Evolutionary conservation across 129 eudicot genomes (phyloP).

Genomic region (Flaveria trinervia): DNA sequence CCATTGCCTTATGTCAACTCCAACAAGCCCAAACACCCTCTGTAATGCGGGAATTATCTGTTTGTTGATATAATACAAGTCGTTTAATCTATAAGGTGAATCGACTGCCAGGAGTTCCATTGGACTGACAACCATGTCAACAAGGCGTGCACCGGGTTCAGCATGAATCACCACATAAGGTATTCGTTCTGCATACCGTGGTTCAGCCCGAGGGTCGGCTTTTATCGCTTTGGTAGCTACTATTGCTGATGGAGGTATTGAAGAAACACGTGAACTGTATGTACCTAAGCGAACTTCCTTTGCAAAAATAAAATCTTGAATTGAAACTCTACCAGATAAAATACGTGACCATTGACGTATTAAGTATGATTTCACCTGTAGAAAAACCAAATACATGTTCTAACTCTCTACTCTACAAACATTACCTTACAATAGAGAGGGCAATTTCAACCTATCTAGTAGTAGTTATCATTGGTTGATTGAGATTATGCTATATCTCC

Average conservation of each 20-base stretch:
- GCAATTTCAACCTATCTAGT: conserved; percentile 8
- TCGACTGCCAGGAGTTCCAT: conserved; percentile 68
- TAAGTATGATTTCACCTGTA: conserved; percentile 68
- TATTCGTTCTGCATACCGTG: conserved; percentile 89
- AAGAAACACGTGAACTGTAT: conserved; percentile 61
- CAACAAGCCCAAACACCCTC: conserved; percentile 87
- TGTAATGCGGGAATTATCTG: conserved; percentile 95
- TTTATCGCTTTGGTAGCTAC: conserved; percentile 90
- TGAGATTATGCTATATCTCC: neutral
- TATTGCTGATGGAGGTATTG: conserved; percentile 96
- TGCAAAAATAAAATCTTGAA: conserved; percentile 91
- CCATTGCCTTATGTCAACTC: conserved; percentile 79
- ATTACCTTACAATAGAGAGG: neutral
- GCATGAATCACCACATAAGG: conserved; percentile 91
- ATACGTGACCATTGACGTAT: conserved; percentile 85
- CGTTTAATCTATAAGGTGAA: conserved; percentile 84
- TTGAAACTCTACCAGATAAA: conserved; percentile 74
- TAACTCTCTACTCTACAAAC: conserved; percentile 17
- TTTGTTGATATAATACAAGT: conserved; percentile 85
- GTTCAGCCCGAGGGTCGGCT: conserved; percentile 91
- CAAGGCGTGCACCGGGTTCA: conserved; percentile 91
- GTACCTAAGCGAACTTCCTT: conserved; percentile 94
- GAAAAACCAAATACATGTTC: neutral
- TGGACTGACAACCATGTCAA: conserved; percentile 88
- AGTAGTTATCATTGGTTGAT: neutral